These are phyloP conservation scores for Russula foetens DNA, from an alignment of 768 basidiomycete species.

Conservation along the genomic window DNA sequence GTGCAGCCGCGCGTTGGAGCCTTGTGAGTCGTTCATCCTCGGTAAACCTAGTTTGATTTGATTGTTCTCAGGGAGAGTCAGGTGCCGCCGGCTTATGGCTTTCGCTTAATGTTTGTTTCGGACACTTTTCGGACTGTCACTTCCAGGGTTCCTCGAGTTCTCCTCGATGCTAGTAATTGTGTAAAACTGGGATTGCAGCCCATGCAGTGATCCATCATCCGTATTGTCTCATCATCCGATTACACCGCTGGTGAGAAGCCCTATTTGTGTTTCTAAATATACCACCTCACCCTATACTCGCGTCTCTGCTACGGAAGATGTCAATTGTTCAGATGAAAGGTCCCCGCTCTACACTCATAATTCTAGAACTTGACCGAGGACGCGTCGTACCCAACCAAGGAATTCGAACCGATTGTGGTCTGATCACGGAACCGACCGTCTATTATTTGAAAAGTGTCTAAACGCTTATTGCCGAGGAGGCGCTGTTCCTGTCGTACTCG, in stretches of 20 bases:
- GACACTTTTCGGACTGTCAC: slow-evolving; percentile 1
- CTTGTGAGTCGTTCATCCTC: slow-evolving; percentile 11
- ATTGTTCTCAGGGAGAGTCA: background rate
- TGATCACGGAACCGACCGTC: slow-evolving; percentile 13
- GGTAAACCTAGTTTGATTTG: slow-evolving; percentile 17
- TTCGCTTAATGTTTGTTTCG: slow-evolving; percentile 14
- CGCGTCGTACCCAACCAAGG: background rate
- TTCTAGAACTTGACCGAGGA: slow-evolving; percentile 6
- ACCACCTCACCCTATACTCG: slow-evolving; percentile 10
- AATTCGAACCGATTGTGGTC: slow-evolving; percentile 14
- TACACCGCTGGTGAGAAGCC: slow-evolving; percentile 3
- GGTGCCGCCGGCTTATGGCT: slow-evolving; percentile 16
- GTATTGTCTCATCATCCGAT: slow-evolving; percentile 14
- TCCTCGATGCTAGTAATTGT: slow-evolving; percentile 2
- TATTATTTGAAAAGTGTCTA: slow-evolving; percentile 17
- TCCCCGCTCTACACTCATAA: slow-evolving; percentile 2
- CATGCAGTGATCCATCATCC: slow-evolving; percentile 1
- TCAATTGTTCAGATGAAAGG: slow-evolving; percentile 13
- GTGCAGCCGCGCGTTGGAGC: slow-evolving; percentile 12
- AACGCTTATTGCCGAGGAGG: slow-evolving; percentile 16
- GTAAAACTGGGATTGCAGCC: background rate
- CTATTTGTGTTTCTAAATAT: background rate
- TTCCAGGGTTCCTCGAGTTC: slow-evolving; percentile 3
- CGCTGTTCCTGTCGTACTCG: slow-evolving; percentile 1
- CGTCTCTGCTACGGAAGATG: slow-evolving; percentile 13